A percentile compares a stretch with the other conserved stretches of the same genome.
phyloP scores from a whole-genome alignment of 768 basidiomycete genomes.

The Trametes cingulata region DNA sequence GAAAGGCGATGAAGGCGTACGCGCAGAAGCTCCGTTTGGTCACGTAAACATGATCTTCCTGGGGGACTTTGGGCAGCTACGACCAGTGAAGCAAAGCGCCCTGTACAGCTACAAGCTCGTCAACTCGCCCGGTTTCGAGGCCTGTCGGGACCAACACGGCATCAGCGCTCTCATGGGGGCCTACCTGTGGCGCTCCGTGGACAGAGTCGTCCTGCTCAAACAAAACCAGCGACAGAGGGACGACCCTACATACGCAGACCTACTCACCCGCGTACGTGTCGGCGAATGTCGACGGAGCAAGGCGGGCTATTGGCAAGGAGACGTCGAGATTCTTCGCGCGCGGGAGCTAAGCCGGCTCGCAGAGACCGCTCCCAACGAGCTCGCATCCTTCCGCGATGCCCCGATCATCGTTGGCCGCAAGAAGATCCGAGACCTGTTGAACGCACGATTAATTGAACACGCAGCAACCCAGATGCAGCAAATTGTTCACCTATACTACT shows the following conservation, averaged over 20 bases:
- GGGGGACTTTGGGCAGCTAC: constrained; percentile 34
- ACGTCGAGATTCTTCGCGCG: not conserved
- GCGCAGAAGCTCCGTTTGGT: constrained; percentile 26
- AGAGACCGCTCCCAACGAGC: not conserved
- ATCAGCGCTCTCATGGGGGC: not conserved
- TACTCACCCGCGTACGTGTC: not conserved
- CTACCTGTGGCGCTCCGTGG: not conserved
- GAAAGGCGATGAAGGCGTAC: constrained; percentile 14
- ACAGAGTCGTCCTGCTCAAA: not conserved
- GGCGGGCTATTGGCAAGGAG: not conserved
- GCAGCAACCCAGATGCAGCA: not conserved
- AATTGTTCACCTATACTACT: not conserved
- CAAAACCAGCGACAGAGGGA: not conserved
- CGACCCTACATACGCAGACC: not conserved
- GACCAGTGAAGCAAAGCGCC: constrained; percentile 23
- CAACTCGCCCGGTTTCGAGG: not conserved
- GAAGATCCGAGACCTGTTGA: not conserved
- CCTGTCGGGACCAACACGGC: not conserved
- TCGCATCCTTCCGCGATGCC: not conserved
- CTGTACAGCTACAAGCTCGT: constrained; percentile 20
- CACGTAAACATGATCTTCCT: constrained; percentile 35
- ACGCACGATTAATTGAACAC: not conserved
- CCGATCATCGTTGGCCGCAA: not conserved
- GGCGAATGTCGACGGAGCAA: not conserved
- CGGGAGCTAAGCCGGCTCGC: not conserved